Percentiles rank a stretch among this genome's conserved stretches.
Evolutionary conservation across 225 moss, liverwort and hornwort genomes (phyloP).

Genomic region (Marchantia polymorpha): DNA sequence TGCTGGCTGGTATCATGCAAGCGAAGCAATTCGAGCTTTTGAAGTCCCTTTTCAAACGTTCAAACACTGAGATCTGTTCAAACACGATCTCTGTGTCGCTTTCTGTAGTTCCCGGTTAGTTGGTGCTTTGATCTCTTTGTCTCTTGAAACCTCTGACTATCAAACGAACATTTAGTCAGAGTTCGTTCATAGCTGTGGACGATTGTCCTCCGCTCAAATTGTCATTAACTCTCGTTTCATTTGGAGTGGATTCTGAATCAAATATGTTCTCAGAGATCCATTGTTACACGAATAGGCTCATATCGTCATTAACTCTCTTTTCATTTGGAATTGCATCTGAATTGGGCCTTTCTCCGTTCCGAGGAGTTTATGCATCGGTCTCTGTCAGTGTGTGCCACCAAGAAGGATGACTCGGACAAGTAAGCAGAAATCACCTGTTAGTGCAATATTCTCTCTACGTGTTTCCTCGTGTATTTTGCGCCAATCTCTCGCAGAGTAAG

Average conservation of each 20-base stretch:
- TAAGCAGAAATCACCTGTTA: constrained; percentile 27
- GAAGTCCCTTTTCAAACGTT: too few relatives aligned
- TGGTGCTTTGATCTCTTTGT: not conserved
- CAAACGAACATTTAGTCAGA: too few relatives aligned
- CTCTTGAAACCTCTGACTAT: too few relatives aligned
- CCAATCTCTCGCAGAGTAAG: not conserved
- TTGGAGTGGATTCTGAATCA: not conserved
- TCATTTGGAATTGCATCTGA: too few relatives aligned
- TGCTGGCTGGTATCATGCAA: too few relatives aligned
- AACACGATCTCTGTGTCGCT: constrained; percentile 11
- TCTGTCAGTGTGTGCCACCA: constrained; percentile 18
- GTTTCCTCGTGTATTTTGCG: too few relatives aligned
- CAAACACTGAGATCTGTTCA: too few relatives aligned
- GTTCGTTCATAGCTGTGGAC: too few relatives aligned
- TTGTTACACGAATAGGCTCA: too few relatives aligned
- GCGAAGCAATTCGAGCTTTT: too few relatives aligned
- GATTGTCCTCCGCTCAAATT: not conserved
- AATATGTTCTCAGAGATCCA: not conserved
- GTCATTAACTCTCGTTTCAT: not conserved
- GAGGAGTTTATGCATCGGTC: not conserved
- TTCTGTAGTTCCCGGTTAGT: constrained; percentile 4
- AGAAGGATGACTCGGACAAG: constrained; percentile 23
- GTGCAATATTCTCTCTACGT: too few relatives aligned
- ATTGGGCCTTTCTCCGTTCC: not conserved
- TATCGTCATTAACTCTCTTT: too few relatives aligned